Evolutionary conservation across 2,329 filamentous ascomycete species (phyloP).

Genomic region (Pezicula radicicola): DNA sequence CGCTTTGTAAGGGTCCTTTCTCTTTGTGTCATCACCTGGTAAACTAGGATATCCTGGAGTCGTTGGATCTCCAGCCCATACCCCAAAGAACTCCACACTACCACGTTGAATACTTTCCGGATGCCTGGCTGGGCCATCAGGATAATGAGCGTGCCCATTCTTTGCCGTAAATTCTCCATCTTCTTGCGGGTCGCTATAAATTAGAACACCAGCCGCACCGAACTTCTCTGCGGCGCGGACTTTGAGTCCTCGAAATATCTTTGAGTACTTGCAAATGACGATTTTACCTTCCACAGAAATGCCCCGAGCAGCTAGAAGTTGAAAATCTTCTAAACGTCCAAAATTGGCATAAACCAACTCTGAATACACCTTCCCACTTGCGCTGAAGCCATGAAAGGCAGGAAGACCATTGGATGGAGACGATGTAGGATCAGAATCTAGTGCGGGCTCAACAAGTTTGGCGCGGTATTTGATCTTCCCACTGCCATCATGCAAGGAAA

Average conservation of each 20-base stretch:
- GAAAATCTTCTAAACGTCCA: constrained; percentile 76
- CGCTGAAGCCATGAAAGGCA: constrained; percentile 90
- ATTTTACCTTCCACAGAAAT: constrained; percentile 66
- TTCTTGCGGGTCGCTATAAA: constrained; percentile 85
- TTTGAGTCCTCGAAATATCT: constrained; percentile 82
- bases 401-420: constrained; percentile 70
- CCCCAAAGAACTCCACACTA: constrained; percentile 74
- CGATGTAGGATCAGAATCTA: constrained; percentile 76
- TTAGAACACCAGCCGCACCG: constrained; percentile 77
- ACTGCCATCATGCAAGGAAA: constrained; percentile 41
- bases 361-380: constrained; percentile 81
- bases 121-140: constrained; percentile 78
- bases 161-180: constrained; percentile 77
- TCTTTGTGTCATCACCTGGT: constrained; percentile 63
- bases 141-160: constrained; percentile 76
- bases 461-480: constrained; percentile 63
- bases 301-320: constrained; percentile 55
- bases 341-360: constrained; percentile 85
- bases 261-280: constrained; percentile 77
- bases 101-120: constrained; percentile 85
- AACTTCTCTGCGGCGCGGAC: constrained; percentile 85
- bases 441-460: constrained; percentile 72
- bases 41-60: constrained; percentile 90
- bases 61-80: constrained; percentile 68
- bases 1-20: constrained; percentile 62